phyloP scores from a whole-genome alignment of 805 yeast genomes.

The Cyberlindnera subsufficiens region DNA sequence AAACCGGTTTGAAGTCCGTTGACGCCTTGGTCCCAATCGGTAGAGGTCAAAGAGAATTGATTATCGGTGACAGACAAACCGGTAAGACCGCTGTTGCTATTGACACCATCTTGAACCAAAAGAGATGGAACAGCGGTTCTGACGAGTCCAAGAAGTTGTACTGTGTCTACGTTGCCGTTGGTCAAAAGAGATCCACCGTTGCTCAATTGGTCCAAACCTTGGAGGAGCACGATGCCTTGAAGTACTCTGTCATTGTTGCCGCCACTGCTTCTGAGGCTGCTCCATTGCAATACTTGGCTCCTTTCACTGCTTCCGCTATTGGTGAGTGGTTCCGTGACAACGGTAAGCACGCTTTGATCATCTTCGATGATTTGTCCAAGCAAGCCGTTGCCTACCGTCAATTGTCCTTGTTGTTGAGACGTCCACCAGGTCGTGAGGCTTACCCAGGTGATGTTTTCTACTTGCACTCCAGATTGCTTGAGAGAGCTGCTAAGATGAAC shows the following conservation, averaged over 20 bases:
- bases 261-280: conserved; percentile 99
- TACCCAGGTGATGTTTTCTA: conserved; percentile 23
- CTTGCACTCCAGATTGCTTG: conserved; percentile 69
- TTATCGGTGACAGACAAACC: conserved; percentile 99
- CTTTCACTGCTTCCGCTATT: conserved; percentile 99
- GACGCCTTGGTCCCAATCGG: conserved; percentile 99
- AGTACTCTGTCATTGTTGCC: conserved; percentile 96
- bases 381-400: conserved; percentile 99
- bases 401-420: conserved; percentile 88
- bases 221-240: conserved; percentile 96
- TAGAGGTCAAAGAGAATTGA: conserved; percentile 99
- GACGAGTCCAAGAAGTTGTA: conserved; percentile 97
- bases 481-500: conserved; percentile 97
- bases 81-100: conserved; percentile 99
- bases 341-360: conserved; percentile 94
- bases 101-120: conserved; percentile 97
- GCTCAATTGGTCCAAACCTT: conserved; percentile 99
- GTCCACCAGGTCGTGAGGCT: conserved; percentile 23
- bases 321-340: conserved; percentile 99
- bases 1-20: conserved; percentile 98
- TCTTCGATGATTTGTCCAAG: conserved; percentile 97
- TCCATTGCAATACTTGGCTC: conserved; percentile 99
- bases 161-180: conserved; percentile 99
- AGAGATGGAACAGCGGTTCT: conserved; percentile 93
- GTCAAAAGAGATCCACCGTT: conserved; percentile 99